Evolutionary conservation across 176 grass and related monocot genomes (phyloP), one percentile per base, ranked within the genome.

Genomic region (Rhynchospora pubera): DNA sequence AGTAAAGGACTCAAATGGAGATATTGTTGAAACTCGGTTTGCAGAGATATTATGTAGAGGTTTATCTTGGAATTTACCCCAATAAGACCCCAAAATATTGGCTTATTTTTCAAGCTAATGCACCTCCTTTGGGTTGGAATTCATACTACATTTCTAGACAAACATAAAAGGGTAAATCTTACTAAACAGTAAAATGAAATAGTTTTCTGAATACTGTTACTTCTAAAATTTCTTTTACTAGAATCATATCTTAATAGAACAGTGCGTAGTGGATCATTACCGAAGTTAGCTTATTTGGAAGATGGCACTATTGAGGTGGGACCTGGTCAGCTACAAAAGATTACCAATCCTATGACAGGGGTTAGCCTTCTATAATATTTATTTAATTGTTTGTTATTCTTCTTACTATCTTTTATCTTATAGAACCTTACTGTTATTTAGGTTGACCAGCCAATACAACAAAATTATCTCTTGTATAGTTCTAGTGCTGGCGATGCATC

Each of bases 81-180:
- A 86, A 90, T 23, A 39, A 87, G 23, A 15, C 82, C 21, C 89
- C 89, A 32, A 97, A 89, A 80, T 97, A 93, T 81, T 97, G 91
- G 94, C 86, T 97, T 69, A 62, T 90, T 82, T 97, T 97, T 87
- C 69, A 87, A 87, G 91, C 88, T 84, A 92, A 86, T 73, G 82
- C 88, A 19, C 94, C 91, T 77, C 91, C 94, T 79, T 78, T 94
- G 63, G 94, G 94, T 55, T 97, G 94, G 94, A 97, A 87, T 84
- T 89, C 94, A 70, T 97, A 92, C 64, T 87, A 88, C 39, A 87
- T 97, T 89, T 92, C 89, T 14, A 89, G 57, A 64, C 5, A 59
- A 47, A 83, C 79, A 28, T 55, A 74, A 22, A 86, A 84, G 91
- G 94, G 91, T 93, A 30, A 14, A 9, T 65, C 16, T 65, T 57